Conservation (phyloP, 768 basidiomycete species). For the Brasilioporus rufonigricans region DNA sequence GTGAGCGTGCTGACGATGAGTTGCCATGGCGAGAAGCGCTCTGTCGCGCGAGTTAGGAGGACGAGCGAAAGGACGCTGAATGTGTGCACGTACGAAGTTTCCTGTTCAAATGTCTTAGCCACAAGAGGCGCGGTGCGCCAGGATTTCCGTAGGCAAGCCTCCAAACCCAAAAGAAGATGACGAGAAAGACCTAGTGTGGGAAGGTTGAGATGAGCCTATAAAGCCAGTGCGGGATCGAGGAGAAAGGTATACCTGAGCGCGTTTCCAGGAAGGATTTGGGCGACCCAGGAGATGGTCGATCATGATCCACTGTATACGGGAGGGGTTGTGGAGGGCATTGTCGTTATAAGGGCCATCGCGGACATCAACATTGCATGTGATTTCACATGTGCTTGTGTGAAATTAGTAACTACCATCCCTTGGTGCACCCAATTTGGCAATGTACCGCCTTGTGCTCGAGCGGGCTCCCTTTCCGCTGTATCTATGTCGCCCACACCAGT, state of each 20-base stretch:
- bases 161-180: conserved; percentile 91
- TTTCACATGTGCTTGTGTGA: neutral
- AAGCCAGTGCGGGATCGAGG: neutral
- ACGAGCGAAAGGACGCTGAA: neutral
- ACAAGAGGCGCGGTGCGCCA: conserved; percentile 63
- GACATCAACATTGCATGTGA: conserved; percentile 32
- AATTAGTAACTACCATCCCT: conserved; percentile 1
- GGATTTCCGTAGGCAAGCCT: conserved; percentile 65
- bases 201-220: no score
- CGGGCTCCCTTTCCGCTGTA: neutral
- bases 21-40: conserved; percentile 95
- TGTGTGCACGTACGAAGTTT: conserved; percentile 48
- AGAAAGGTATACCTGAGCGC: conserved; percentile 58
- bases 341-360: conserved; percentile 6
- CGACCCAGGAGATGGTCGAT: conserved; percentile 91
- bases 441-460: neutral
- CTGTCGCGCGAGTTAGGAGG: conserved; percentile 34
- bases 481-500: neutral
- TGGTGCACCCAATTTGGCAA: neutral
- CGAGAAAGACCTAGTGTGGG: conserved; percentile 71
- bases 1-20: conserved; percentile 86
- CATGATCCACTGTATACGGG: conserved; percentile 50
- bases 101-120: conserved; percentile 59
- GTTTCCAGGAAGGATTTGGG: conserved; percentile 88
- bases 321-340: neutral